Percentiles rank a stretch among this genome's conserved stretches.
These are phyloP conservation scores for Torrubiella hemipterigena DNA, from an alignment of 2,329 filamentous ascomycete species.

Conservation along the genomic window DNA sequence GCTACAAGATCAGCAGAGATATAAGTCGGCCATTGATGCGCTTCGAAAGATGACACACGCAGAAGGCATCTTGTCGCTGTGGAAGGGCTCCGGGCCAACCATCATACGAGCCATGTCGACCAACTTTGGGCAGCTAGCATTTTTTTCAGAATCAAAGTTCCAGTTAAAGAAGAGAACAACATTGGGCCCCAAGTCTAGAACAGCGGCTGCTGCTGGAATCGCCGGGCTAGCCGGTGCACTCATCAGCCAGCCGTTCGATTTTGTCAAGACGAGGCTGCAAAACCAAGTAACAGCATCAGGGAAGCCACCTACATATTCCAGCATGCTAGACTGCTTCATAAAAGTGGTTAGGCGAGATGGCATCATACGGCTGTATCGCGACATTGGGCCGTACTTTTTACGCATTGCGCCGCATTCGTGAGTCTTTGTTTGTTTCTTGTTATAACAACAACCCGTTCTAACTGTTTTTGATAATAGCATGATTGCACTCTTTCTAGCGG, in stretches of 20 bases:
- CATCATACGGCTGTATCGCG: constrained; percentile 55
- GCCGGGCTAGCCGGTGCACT: constrained; percentile 62
- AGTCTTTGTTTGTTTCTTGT: constrained; percentile 33
- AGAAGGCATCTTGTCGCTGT: constrained; percentile 8
- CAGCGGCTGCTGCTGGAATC: constrained; percentile 50
- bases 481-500: neutral
- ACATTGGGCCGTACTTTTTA: constrained; percentile 60
- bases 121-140: constrained; percentile 11
- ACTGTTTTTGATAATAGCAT: neutral
- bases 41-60: constrained; percentile 7
- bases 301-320: constrained; percentile 49
- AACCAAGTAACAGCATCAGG: constrained; percentile 39
- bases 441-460: no score
- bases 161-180: constrained; percentile 11
- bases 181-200: constrained; percentile 39
- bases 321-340: constrained; percentile 51
- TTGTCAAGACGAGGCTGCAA: constrained; percentile 61
- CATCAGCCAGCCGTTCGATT: constrained; percentile 59
- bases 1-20: constrained; percentile 7
- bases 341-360: constrained; percentile 57
- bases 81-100: constrained; percentile 9
- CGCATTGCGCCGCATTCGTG: constrained; percentile 60
- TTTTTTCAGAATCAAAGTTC: constrained; percentile 11
- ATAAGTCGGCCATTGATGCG: constrained; percentile 8
- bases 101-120: constrained; percentile 11